Conservation (phyloP, 306 rosid genomes). For the Canavalia ensiformis region DNA sequence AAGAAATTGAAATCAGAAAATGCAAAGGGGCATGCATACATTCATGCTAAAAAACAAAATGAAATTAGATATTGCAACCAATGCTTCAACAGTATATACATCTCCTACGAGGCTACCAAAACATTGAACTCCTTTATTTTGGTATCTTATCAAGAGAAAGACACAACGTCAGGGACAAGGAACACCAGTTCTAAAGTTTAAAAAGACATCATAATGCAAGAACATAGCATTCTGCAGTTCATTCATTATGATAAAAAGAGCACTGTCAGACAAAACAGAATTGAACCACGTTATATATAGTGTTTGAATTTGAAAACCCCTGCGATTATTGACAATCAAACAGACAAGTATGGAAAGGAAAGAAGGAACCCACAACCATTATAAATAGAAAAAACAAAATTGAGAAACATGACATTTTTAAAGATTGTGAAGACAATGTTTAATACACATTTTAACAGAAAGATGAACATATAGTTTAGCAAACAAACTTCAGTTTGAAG, state of each 20-base stretch:
- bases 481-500: conserved; percentile 14
- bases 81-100: conserved; percentile 10
- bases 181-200: not conserved
- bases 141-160: not conserved
- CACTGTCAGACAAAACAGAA: not conserved
- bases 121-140: not conserved
- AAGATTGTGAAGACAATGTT: not conserved
- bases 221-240: conserved; percentile 7
- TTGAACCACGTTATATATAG: conserved; percentile 7
- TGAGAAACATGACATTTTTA: not conserved
- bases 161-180: conserved; percentile 3
- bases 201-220: conserved; percentile 26
- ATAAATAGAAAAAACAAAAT: not conserved
- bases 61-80: conserved; percentile 18
- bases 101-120: not conserved
- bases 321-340: not conserved
- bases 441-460: conserved; percentile 10
- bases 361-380: not conserved
- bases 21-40: conserved; percentile 14
- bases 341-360: not conserved
- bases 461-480: not conserved
- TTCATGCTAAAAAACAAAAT: conserved; percentile 27
- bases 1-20: conserved; percentile 25
- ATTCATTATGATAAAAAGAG: not conserved
- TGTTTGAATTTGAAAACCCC: conserved; percentile 10